phyloP scores from a whole-genome alignment of 805 yeast genomes.

The Jamesozyma lodderae region DNA sequence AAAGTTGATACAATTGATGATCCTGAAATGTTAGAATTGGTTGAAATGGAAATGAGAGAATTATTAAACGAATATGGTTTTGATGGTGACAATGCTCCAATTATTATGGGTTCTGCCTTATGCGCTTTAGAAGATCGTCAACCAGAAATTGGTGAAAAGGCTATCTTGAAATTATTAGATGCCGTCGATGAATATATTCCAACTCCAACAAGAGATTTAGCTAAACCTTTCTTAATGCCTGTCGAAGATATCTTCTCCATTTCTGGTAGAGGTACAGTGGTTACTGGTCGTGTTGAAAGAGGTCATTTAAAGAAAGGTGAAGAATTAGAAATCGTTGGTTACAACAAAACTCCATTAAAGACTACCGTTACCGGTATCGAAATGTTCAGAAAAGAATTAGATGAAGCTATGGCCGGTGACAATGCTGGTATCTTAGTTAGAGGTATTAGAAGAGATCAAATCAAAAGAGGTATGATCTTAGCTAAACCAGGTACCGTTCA shows the following conservation, averaged over 20 bases:
- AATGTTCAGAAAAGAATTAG: slow-evolving; percentile 98
- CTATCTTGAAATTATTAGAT: slow-evolving; percentile 73
- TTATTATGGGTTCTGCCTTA: slow-evolving; percentile 95
- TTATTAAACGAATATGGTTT: slow-evolving; percentile 83
- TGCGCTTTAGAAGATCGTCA: slow-evolving; percentile 84
- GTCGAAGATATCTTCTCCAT: slow-evolving; percentile 96
- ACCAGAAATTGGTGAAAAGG: slow-evolving; percentile 87
- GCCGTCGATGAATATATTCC: slow-evolving; percentile 94
- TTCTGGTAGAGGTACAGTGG: slow-evolving; percentile 99
- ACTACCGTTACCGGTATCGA: slow-evolving; percentile 97
- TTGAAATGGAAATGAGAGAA: slow-evolving; percentile 99
- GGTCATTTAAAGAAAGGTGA: slow-evolving; percentile 97
- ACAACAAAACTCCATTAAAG: slow-evolving; percentile 76
- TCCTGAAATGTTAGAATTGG: slow-evolving; percentile 98
- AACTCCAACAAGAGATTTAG: slow-evolving; percentile 92
- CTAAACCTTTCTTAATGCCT: slow-evolving; percentile 93
- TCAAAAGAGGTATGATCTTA: slow-evolving; percentile 94
- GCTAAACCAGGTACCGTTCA: slow-evolving; percentile 87
- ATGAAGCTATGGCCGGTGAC: slow-evolving; percentile 97
- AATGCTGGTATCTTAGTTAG: slow-evolving; percentile 95
- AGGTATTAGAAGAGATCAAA: slow-evolving; percentile 96
- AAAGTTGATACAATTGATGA: slow-evolving; percentile 97
- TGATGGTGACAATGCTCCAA: slow-evolving; percentile 97
- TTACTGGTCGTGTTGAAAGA: slow-evolving; percentile 98
- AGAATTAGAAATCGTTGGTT: slow-evolving; percentile 95